Conservation (phyloP, 371 early-diverging fungal species). For the Mucor mucedo region DNA sequence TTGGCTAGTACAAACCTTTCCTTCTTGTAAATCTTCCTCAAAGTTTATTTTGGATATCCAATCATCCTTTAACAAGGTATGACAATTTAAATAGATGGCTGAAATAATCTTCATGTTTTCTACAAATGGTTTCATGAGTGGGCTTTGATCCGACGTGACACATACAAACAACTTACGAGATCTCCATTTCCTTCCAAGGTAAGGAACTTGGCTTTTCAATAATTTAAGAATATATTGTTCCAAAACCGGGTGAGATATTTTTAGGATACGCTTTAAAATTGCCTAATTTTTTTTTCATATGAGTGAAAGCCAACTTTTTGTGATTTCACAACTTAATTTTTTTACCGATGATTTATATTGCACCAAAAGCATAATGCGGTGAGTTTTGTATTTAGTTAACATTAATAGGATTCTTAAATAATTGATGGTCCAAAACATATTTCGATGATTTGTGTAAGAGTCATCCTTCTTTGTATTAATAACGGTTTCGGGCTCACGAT, state of each 20-base stretch:
- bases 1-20: slow-evolving; percentile 47
- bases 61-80: slow-evolving; percentile 71
- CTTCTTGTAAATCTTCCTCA: slow-evolving; percentile 74
- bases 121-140: slow-evolving; percentile 9
- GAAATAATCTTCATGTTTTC: slow-evolving; percentile 83
- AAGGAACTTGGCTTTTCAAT: slow-evolving; percentile 80
- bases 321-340: background rate
- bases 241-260: slow-evolving; percentile 71
- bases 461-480: slow-evolving; percentile 26
- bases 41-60: slow-evolving; percentile 71
- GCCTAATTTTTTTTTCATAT: slow-evolving; percentile 29
- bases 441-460: slow-evolving; percentile 44
- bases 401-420: slow-evolving; percentile 78
- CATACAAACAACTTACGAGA: slow-evolving; percentile 46
- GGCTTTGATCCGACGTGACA: background rate
- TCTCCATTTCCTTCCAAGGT: slow-evolving; percentile 83
- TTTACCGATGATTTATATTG: slow-evolving; percentile 72
- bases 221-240: slow-evolving; percentile 79
- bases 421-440: slow-evolving; percentile 78
- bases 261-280: slow-evolving; percentile 77
- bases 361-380: slow-evolving; percentile 75
- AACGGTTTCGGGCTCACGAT: slow-evolving; percentile 30
- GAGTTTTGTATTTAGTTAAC: slow-evolving; percentile 77
- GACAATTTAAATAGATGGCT: slow-evolving; percentile 72
- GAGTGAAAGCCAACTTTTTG: background rate